Evolutionary conservation across 1,284 basidiomycete species (phyloP).

Genomic region (Stygiomarasmius scandens): DNA sequence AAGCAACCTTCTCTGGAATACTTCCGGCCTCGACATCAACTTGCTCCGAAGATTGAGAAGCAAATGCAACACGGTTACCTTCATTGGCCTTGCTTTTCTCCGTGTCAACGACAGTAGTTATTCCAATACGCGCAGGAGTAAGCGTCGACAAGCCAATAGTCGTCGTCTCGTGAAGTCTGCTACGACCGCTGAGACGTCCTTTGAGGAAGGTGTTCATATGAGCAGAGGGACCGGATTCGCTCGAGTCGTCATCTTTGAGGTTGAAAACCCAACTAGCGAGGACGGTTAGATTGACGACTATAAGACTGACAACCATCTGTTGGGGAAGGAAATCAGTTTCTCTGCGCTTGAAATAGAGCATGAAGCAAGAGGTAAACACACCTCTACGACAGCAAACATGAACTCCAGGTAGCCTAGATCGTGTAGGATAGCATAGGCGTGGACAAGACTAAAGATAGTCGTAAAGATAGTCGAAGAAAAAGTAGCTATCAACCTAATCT

Average conservation of each 20-base stretch:
- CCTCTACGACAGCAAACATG: not conserved
- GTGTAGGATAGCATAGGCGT: conserved; percentile 1
- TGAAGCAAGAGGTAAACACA: no score
- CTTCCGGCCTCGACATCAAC: no score
- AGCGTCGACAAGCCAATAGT: no score
- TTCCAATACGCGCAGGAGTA: no score
- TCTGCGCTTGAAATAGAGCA: not conserved
- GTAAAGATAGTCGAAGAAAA: conserved; percentile 4
- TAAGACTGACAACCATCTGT: conserved; percentile 4
- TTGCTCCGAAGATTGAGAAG: no score
- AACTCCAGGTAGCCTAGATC: conserved; percentile 2
- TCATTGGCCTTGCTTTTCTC: no score
- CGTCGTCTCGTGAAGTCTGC: no score
- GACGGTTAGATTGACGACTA: conserved; percentile 4
- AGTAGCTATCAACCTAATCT: not conserved
- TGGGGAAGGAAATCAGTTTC: not conserved
- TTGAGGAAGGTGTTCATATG: conserved; percentile 3
- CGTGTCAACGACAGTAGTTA: no score
- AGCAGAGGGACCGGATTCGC: not conserved
- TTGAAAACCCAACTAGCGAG: conserved; percentile 1
- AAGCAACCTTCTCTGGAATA: no score
- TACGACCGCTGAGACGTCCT: not conserved
- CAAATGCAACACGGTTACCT: no score
- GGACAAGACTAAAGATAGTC: conserved; percentile 1
- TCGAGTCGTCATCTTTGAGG: not conserved